Conservation (phyloP, 495 filamentous ascomycete species). For the Clohesyomyces aquaticus region DNA sequence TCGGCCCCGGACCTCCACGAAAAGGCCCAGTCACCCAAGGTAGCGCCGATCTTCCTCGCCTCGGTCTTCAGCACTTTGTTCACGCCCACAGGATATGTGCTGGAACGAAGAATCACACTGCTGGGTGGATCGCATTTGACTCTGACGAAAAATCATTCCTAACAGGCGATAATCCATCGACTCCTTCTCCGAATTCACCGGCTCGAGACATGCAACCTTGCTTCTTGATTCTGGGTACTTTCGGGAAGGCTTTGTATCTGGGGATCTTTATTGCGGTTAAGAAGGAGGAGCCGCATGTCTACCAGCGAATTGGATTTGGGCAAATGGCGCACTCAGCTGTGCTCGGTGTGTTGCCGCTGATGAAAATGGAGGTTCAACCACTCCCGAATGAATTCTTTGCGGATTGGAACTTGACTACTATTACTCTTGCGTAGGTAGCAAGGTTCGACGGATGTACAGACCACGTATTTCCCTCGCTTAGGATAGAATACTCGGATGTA, state of each 20-base stretch:
- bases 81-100: neutral
- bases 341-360: neutral
- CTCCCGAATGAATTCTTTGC: neutral
- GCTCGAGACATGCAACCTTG: neutral
- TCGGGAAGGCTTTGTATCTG: neutral
- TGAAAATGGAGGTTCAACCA: neutral
- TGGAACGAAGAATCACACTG: neutral
- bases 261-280: neutral
- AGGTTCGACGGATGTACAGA: too few species aligned
- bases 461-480: too few species aligned
- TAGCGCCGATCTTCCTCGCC: neutral
- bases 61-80: neutral
- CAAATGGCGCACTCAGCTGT: neutral
- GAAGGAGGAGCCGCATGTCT: neutral
- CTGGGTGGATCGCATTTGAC: neutral
- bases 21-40: neutral
- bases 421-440: neutral
- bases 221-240: conserved; percentile 2
- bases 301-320: neutral
- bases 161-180: too few species aligned
- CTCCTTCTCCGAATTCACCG: neutral
- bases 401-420: neutral
- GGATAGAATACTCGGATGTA: too few species aligned
- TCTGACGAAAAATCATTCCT: neutral
- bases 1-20: neutral